Base-by-base conservation (phyloP, 768 basidiomycete species). In the Pisolithus tinctorius region DNA sequence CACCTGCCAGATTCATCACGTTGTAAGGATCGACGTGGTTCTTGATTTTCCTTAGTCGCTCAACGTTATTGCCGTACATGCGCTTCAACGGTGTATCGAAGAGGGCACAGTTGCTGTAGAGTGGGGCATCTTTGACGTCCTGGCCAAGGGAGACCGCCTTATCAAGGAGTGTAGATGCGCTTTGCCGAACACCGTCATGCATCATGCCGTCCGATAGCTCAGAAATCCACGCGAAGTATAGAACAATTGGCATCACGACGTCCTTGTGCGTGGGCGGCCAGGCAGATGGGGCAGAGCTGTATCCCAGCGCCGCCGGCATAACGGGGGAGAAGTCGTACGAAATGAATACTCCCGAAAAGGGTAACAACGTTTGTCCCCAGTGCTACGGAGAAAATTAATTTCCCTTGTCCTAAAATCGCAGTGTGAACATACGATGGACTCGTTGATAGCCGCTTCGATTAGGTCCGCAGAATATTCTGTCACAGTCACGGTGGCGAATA, bases 1-100 rank as follows among this genome's bases (percentile, higher is more conserved):
- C 84, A 5, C 83, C 83, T n/a, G 83, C 73, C 16, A 84, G 74
- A 14, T 73, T 75, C 83, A 87, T 86, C 38, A 84, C 72, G 57
- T 79, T 73, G 8, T 66, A 47, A 0, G 83, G 84, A 62, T 87
- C 84, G 48, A 79, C 70, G 20, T 45, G 49, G 50, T 53, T 58
- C 58, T 77, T 80, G 14, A 84, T 61, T 10, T 48, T 53, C 49
- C 60, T 53, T 52, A 84, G 57, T 47, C 45, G 61, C 11, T 60
- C 59, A 3, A 86, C 45, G 51, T 83, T 79, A 3, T 41, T 55
- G 3, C 80, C 82, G 55, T 80, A 84, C 27, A 87, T 67, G 9
- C 61, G 53, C 48, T 72, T 63, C 20, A 83, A 48, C 0, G 81
- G 73, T 4, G 81, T 83, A 48, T 74, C 74, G 38, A 56, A 65